phyloP scores from a whole-genome alignment of 1,284 basidiomycete species.

The Ustilago shanxiensis region DNA sequence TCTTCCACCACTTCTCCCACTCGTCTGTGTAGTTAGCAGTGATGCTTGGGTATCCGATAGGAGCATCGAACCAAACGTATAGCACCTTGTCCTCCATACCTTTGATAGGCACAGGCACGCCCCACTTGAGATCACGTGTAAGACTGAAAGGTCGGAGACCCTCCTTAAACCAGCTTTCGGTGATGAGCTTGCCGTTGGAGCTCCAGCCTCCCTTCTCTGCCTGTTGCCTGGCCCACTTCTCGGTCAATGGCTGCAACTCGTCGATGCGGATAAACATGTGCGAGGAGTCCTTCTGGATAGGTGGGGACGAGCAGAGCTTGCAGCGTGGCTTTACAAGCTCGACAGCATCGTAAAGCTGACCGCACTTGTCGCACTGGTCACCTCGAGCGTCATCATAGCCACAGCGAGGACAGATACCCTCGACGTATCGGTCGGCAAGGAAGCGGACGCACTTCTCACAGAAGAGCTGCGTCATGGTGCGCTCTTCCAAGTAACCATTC shows the following conservation, averaged over 20 bases:
- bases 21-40: slow-evolving; percentile 94
- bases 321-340: slow-evolving; percentile 96
- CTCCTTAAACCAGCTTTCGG: slow-evolving; percentile 88
- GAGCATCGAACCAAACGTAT: slow-evolving; percentile 95
- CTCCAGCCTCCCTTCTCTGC: slow-evolving; percentile 90
- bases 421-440: slow-evolving; percentile 69
- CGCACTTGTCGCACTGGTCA: slow-evolving; percentile 97
- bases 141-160: slow-evolving; percentile 91
- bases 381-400: slow-evolving; percentile 84
- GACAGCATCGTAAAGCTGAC: slow-evolving; percentile 87
- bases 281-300: slow-evolving; percentile 77
- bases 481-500: slow-evolving; percentile 67
- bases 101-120: slow-evolving; percentile 86
- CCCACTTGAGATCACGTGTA: slow-evolving; percentile 95
- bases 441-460: slow-evolving; percentile 65
- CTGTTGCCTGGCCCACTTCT: slow-evolving; percentile 87
- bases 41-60: slow-evolving; percentile 97
- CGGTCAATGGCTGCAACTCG: slow-evolving; percentile 82
- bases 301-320: slow-evolving; percentile 83
- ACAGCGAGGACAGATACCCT: slow-evolving; percentile 68
- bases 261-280: slow-evolving; percentile 95
- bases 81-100: slow-evolving; percentile 95
- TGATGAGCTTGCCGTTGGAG: slow-evolving; percentile 89
- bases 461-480: slow-evolving; percentile 67
- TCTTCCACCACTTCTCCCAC: slow-evolving; percentile 98